phyloP scores from a whole-genome alignment of 2,329 filamentous ascomycete genomes.

The Aspergillus amoenus region DNA sequence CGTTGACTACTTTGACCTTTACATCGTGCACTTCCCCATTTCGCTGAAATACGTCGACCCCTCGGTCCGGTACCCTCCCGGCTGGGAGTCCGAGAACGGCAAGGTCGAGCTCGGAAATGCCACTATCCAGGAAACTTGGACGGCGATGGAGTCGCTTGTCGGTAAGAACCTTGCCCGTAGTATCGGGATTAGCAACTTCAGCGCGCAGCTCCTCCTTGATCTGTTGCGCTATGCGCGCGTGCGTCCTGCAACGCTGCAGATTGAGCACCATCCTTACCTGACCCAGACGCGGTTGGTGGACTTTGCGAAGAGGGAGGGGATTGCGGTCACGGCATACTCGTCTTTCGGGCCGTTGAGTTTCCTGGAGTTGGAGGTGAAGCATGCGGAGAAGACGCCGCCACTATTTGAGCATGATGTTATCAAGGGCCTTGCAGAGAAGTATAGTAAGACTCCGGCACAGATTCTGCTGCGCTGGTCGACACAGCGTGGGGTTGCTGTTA shows the following conservation, averaged over 20 bases:
- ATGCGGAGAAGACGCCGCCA: slow-evolving; percentile 63
- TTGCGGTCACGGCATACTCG: slow-evolving; percentile 78
- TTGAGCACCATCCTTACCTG: slow-evolving; percentile 89
- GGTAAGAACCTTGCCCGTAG: slow-evolving; percentile 66
- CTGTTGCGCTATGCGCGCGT: slow-evolving; percentile 74
- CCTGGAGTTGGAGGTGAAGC: slow-evolving; percentile 71
- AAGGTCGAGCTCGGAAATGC: slow-evolving; percentile 65
- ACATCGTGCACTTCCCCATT: slow-evolving; percentile 85
- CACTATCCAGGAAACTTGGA: slow-evolving; percentile 78
- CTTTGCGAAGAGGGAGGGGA: slow-evolving; percentile 67
- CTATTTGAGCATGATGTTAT: slow-evolving; percentile 71
- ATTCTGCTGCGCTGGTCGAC: slow-evolving; percentile 85
- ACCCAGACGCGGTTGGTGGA: slow-evolving; percentile 70
- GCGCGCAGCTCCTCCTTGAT: slow-evolving; percentile 73
- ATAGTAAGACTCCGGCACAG: slow-evolving; percentile 73
- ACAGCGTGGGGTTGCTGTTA: slow-evolving; percentile 76
- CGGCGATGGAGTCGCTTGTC: slow-evolving; percentile 74
- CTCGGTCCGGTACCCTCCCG: slow-evolving; percentile 72
- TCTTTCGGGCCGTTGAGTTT: slow-evolving; percentile 80
- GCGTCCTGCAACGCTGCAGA: slow-evolving; percentile 74
- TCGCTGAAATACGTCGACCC: slow-evolving; percentile 84
- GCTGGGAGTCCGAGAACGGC: slow-evolving; percentile 67
- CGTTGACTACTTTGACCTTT: slow-evolving; percentile 87
- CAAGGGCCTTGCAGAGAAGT: slow-evolving; percentile 65
- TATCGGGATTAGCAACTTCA: slow-evolving; percentile 85